Evolutionary conservation across 139 green algal species (phyloP), one percentile per base, ranked within the genome.

Genomic region (Chlorella sp.): DNA sequence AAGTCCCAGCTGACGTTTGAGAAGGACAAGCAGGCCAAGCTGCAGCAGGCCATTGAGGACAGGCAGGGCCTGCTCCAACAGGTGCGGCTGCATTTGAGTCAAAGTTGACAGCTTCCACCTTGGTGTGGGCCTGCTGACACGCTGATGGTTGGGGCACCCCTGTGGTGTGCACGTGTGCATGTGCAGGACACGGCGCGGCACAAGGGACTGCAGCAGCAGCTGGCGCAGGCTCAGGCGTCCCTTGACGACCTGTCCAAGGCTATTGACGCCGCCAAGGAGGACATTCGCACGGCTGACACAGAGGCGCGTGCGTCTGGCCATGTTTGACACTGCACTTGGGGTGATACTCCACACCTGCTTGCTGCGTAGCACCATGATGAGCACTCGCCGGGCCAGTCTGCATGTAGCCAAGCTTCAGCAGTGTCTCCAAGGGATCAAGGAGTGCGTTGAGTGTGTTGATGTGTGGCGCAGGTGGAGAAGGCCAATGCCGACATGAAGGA

Each of bases 1-100:
- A 69, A 75, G 27, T 78, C 78, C 59, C 86, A 95, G 75, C 63
- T 97, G 34, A 76, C 82, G 17, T 97, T 94, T 67, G 91, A 97
- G 77, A 62, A 74, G 29, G 42, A 55, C 22, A 32, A 31, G 42
- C 10, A 55, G 42, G 42, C 10, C 42, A 55, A 55, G 42, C 17
- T 10, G 10, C 42, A 17, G 10, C 10, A 55, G 42, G 42, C 42
- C 42, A 55, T 55, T 17, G 23, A 61, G n/a, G 67, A 55, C 42
- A 55, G 42, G 42, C 42, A 55, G 42, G 42, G 10, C 10, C 17
- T 55, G 42, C 42, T 55, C 10, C 42, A 55, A 17, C 10, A 55
- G 42, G 42, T 55, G 17, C 10, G 42, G 10, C 17, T 17, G 42
- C 42, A 55, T n/a, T n/a, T n/a, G n/a, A n/a, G n/a, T n/a, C n/a